phyloP scores from a whole-genome alignment of 2,329 filamentous ascomycete genomes.

The Aspergillus texensis region DNA sequence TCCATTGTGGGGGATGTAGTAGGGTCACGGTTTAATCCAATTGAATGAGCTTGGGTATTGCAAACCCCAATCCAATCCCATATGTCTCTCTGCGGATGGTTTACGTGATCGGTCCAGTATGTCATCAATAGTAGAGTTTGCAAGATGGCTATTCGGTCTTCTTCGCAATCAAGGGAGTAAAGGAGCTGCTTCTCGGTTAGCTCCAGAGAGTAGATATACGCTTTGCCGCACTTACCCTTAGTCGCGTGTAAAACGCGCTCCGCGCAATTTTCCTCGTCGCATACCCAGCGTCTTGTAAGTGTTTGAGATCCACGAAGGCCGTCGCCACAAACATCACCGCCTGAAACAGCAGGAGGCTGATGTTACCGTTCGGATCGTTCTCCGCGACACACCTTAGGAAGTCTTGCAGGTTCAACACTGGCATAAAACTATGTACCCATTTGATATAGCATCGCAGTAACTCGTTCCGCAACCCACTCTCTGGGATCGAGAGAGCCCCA shows the following conservation, averaged over 20 bases:
- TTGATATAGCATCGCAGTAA: slow-evolving; percentile 78
- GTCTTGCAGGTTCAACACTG: slow-evolving; percentile 68
- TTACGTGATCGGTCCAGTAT: slow-evolving; percentile 91
- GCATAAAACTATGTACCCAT: slow-evolving; percentile 90
- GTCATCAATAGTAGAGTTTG: slow-evolving; percentile 86
- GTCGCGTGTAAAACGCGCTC: slow-evolving; percentile 80
- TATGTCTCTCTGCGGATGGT: slow-evolving; percentile 76
- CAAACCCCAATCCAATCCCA: slow-evolving; percentile 31
- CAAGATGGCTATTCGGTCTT: slow-evolving; percentile 79
- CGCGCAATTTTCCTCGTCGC: slow-evolving; percentile 74
- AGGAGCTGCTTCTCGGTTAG: slow-evolving; percentile 59
- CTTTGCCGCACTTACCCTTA: slow-evolving; percentile 59
- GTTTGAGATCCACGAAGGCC: slow-evolving; percentile 77
- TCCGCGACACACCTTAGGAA: slow-evolving; percentile 57
- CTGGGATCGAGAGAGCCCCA: slow-evolving; percentile 75
- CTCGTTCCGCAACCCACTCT: slow-evolving; percentile 69
- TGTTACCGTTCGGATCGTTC: slow-evolving; percentile 68
- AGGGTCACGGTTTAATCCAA: slow-evolving; percentile 25
- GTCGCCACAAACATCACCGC: slow-evolving; percentile 91
- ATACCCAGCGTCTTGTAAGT: slow-evolving; percentile 74
- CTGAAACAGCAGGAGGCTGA: slow-evolving; percentile 84
- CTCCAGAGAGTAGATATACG: slow-evolving; percentile 1
- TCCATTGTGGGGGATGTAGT: slow-evolving; percentile 19
- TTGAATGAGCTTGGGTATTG: slow-evolving; percentile 28
- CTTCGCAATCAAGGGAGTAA: slow-evolving; percentile 90